Percentiles rank a stretch among this genome's conserved stretches.
Evolutionary conservation across 2,329 filamentous ascomycete genomes (phyloP).

Genomic region (Arthrobotrys iridis): DNA sequence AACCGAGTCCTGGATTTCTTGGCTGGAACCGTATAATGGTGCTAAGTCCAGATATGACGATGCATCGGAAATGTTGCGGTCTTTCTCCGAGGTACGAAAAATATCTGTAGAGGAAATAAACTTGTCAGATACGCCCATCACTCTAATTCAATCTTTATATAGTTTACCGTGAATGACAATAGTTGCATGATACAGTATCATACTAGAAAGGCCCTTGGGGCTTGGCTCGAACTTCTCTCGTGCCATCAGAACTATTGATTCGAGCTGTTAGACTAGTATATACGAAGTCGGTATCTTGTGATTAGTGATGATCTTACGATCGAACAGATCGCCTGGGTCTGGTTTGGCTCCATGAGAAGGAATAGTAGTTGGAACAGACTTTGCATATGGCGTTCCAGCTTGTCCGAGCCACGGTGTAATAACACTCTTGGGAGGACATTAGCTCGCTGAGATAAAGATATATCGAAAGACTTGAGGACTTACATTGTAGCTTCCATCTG

Average conservation of each 20-base stretch:
- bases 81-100: slow-evolving; percentile 55
- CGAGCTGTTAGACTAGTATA: no score
- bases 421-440: background rate
- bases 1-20: slow-evolving; percentile 60
- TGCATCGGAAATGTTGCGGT: slow-evolving; percentile 61
- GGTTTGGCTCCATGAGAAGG: background rate
- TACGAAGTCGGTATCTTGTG: no score
- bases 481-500: slow-evolving; percentile 1
- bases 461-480: no score
- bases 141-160: slow-evolving; percentile 61
- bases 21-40: slow-evolving; percentile 63
- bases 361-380: background rate
- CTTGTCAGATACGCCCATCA: background rate
- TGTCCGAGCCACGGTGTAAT: background rate
- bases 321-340: background rate
- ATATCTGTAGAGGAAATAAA: slow-evolving; percentile 62
- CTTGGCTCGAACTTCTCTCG: slow-evolving; percentile 59
- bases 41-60: slow-evolving; percentile 66
- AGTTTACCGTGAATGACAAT: slow-evolving; percentile 66
- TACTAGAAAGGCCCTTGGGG: slow-evolving; percentile 64
- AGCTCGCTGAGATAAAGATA: no score
- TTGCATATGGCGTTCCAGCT: background rate
- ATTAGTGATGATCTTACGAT: no score
- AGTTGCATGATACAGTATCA: slow-evolving; percentile 65
- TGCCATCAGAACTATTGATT: background rate